These are phyloP conservation scores for Penicillium sp. DNA, from an alignment of 2,329 filamentous ascomycete species.

Conservation along the genomic window DNA sequence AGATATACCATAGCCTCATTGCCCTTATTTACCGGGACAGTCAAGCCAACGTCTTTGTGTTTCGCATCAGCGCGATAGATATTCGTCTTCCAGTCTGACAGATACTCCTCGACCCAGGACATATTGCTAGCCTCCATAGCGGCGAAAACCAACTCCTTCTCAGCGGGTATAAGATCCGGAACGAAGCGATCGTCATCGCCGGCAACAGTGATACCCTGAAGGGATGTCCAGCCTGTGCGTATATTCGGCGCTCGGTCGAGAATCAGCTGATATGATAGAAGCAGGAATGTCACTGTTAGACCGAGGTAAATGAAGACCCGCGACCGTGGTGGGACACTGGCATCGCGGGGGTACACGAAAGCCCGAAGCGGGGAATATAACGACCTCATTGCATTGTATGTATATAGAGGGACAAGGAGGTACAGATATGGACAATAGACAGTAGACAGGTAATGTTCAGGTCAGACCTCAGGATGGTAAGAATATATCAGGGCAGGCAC, in stretches of 20 bases:
- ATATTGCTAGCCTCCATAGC: conserved; percentile 17
- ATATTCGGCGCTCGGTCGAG: conserved; percentile 10
- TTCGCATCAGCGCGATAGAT: conserved; percentile 39
- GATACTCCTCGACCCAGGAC: conserved; percentile 17
- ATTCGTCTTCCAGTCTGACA: conserved; percentile 15
- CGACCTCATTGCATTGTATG: conserved; percentile 7
- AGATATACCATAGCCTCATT: conserved; percentile 45
- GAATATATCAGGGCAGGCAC: not conserved
- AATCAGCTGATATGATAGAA: conserved; percentile 17
- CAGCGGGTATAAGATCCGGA: not conserved
- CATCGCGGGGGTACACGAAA: not conserved
- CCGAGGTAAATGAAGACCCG: conserved; percentile 14
- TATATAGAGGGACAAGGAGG: not conserved
- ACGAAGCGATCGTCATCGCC: not conserved
- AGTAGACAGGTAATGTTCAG: not conserved
- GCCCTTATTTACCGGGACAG: conserved; percentile 42
- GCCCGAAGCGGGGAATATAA: not conserved
- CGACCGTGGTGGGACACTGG: conserved; percentile 1
- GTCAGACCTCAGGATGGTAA: not conserved
- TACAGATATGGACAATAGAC: not conserved
- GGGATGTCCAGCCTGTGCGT: not conserved
- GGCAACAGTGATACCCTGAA: not conserved
- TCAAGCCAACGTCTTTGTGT: conserved; percentile 26
- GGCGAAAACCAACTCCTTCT: conserved; percentile 18
- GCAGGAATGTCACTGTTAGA: conserved; percentile 10